These are phyloP conservation scores for Tremella fuciformis DNA, from an alignment of 768 basidiomycete species.

Conservation along the genomic window DNA sequence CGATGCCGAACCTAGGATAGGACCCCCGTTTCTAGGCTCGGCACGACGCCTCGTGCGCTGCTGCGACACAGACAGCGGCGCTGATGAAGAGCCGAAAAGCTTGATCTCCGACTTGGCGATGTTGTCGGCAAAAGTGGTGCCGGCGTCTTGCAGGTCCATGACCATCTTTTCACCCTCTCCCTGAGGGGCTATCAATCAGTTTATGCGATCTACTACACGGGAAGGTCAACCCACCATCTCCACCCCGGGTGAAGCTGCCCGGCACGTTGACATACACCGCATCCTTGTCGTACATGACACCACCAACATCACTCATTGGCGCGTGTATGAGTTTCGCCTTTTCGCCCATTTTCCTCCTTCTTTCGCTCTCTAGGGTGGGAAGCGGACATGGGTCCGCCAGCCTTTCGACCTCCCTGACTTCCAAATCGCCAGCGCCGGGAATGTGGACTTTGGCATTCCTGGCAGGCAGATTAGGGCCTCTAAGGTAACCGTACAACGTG, in stretches of 20 bases:
- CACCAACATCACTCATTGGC: slow-evolving; percentile 98
- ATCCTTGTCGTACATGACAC: slow-evolving; percentile 95
- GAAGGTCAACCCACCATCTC: slow-evolving; percentile 39
- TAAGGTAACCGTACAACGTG: slow-evolving; percentile 90
- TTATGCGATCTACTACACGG: background rate
- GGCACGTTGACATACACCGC: slow-evolving; percentile 97
- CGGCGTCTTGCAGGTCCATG: slow-evolving; percentile 86
- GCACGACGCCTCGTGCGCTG: slow-evolving; percentile 35
- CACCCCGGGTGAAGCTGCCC: slow-evolving; percentile 81
- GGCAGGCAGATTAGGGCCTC: slow-evolving; percentile 61
- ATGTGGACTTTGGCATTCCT: slow-evolving; percentile 72
- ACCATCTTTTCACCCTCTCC: slow-evolving; percentile 99
- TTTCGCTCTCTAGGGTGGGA: slow-evolving; percentile 86
- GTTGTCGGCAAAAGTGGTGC: slow-evolving; percentile 74
- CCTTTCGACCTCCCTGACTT: slow-evolving; percentile 66
- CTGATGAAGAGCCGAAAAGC: slow-evolving; percentile 77
- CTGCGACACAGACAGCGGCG: slow-evolving; percentile 57
- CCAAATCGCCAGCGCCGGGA: slow-evolving; percentile 88
- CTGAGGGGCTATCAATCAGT: slow-evolving; percentile 60
- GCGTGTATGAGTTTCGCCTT: slow-evolving; percentile 93
- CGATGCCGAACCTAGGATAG: slow-evolving; percentile 50
- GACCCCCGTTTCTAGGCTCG: slow-evolving; percentile 43
- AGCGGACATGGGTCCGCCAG: slow-evolving; percentile 94
- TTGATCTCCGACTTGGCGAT: slow-evolving; percentile 77
- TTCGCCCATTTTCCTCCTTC: slow-evolving; percentile 82